Base-by-base conservation (phyloP, 2,329 filamentous ascomycete species). In the Epichloe aotearoae region DNA sequence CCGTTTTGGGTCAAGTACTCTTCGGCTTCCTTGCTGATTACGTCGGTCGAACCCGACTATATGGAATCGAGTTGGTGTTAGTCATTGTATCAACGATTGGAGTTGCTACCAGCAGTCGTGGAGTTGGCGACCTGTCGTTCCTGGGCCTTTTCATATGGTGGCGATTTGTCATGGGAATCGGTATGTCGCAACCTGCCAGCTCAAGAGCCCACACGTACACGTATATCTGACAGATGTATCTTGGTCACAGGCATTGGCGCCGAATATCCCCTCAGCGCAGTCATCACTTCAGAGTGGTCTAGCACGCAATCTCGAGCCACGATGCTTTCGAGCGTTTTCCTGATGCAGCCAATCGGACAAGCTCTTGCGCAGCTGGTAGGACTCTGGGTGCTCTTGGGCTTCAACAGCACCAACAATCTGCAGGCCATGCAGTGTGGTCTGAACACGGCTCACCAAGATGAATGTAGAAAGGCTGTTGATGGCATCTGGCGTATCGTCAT, bases 341-440 rank as follows among this genome's bases (percentile, higher is more conserved):
- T 83, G 57, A 84, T 83, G 76, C 82, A 86, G 56, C 80, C 82
- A 1, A 66, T 85, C 8, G 82, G 82, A 5, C 82, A 85, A 59
- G 75, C 83, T 2, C 69, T 82, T 2, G 81, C 81, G 14, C 81
- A 83, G 54, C 63, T 83, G 5, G 77, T 84, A 11, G 77, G 78
- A 4, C 64, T 83, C 4, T 73, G 68, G 64, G 73, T 76, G 10
- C 60, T 76, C 11, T 64, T 76, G 3, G 72, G 73, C 17, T 69
- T 72, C 17, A 64, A 74, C 51, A 59, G 64, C 53, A 66, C 62
- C 15, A 67, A 70, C 46, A 60, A 69, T 26, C 59, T 76, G 17
- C 63, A 69, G 39, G 70, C 61, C 4, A 67, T 71, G 66, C 69
- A 70, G 46, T 76, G 74, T 54, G 74, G 74, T 17, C 64, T 76